Evolutionary conservation across 2,329 filamentous ascomycete species (phyloP), one percentile per base, ranked within the genome.

Genomic region (Paecilomyces sp.): DNA sequence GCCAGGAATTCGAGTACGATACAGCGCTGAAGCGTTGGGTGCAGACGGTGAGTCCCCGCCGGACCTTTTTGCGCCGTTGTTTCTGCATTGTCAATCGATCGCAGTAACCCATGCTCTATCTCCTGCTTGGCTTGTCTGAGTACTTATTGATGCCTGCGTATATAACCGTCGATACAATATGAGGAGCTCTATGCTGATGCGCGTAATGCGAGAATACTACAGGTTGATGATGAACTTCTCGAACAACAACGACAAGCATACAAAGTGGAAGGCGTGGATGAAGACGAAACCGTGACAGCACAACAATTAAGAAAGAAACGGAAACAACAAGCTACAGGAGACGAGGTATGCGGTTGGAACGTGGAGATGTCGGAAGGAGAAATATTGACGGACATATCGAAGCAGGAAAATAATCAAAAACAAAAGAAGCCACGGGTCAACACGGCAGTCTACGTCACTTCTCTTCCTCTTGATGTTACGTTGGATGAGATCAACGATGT

Each of bases 361-460:
- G 36, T 54, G 30, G 30, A 12, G 28, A 30, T 57, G 2, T 62
- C 34, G 18, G 18, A n/a, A 31, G 52, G 18, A 47, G 41, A 15
- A 41, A n/a, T 41, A 6, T n/a, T 47, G 41, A 47, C n/a, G 13
- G 41, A 47, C 9, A 47, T 47, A 15, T 33, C 18, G 3, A 11
- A 30, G 24, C 58, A 73, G 72, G 64, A 65, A 36, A 68, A 68
- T 57, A 67, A 63, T n/a, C 70, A 72, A 57, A 75, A 77, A 61
- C 64, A 66, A 15, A 78, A 76, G 67, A 80, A 77, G 64, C 70
- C 72, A 31, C 77, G 76, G 59, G 81, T 92, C 67, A 97, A 97
- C 73, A 96, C 90, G 5, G 93, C 93, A 51, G 85, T 99, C 64
- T 99, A 93, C 77, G 89, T 97, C 55, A 96, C 92, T 3, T 91